These are phyloP conservation scores for Curvularia sp. DNA, from an alignment of 2,329 filamentous ascomycete species.

Conservation along the genomic window DNA sequence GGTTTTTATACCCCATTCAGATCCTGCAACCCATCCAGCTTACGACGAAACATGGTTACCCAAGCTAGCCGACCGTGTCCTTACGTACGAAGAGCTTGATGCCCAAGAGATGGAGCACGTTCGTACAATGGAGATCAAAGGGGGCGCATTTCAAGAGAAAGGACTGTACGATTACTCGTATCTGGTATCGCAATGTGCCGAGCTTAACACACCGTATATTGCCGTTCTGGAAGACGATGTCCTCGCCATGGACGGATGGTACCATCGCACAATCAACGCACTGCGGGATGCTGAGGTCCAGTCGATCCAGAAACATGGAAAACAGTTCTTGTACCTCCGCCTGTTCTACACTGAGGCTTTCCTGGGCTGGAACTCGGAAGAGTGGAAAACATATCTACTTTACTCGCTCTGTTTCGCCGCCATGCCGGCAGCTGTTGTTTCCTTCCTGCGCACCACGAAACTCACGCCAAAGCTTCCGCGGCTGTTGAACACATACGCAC, in stretches of 20 bases:
- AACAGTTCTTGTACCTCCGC: constrained; percentile 54
- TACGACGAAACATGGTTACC: constrained; percentile 53
- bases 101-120: constrained; percentile 48
- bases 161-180: constrained; percentile 56
- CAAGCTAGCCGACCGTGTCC: constrained; percentile 50
- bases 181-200: constrained; percentile 52
- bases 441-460: constrained; percentile 35
- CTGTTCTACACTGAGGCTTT: constrained; percentile 58
- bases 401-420: constrained; percentile 40
- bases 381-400: constrained; percentile 51
- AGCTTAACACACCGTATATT: constrained; percentile 51
- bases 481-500: constrained; percentile 17
- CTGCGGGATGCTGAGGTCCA: constrained; percentile 46
- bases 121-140: constrained; percentile 36
- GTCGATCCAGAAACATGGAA: constrained; percentile 30
- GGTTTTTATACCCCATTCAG: constrained; percentile 55
- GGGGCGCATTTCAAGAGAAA: constrained; percentile 50
- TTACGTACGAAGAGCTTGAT: constrained; percentile 49
- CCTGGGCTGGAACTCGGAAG: constrained; percentile 56
- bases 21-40: constrained; percentile 52
- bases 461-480: constrained; percentile 29
- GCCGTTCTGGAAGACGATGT: constrained; percentile 58
- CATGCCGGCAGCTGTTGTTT: constrained; percentile 28
- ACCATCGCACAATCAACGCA: constrained; percentile 50
- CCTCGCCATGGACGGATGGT: constrained; percentile 59